Evolutionary conservation across 2,329 filamentous ascomycete species (phyloP), one percentile per base, ranked within the genome.

Genomic region (Calonectria montana): DNA sequence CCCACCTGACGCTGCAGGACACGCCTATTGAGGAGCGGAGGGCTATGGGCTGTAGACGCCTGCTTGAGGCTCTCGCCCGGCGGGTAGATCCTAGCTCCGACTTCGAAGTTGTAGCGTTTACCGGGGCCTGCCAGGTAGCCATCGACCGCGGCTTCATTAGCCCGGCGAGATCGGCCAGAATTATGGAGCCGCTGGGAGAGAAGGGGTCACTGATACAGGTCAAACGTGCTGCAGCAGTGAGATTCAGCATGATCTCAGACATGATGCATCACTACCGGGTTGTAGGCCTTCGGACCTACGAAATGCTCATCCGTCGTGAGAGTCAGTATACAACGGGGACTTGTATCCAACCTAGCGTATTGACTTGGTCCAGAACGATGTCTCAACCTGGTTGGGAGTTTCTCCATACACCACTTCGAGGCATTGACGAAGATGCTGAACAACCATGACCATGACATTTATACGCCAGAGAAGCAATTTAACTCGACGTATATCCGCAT

Each of bases 91-190:
- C 31, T 9, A 18, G n/a, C 29, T 39, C 29, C 53, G 53, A 59
- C 35, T 25, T 59, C 35, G 13, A 59, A 37, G 31, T 59, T 21
- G 29, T 59, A 59, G 35, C 53, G n/a, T 59, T 59, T 39, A 59
- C 53, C 21, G 53, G 53, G 53, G 53, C 53, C 18, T 35, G 31
- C 53, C 53, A 59, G 53, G 53, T 59, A 21, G 53, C 53, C 18
- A 59, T 59, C 31, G 53, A 59, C 23, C 53, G 53, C 53, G 53
- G 53, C 31, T 59, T 59, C 53, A 59, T 59, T 39, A 59, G 35
- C 53, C 53, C 53, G 18, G 53, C 53, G 31, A 59, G 5, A 59
- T 59, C 53, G 21, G 53, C 53, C 13, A 59, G 37, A 59, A 59
- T 59, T 23, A 59, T 59, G 53, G 53, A 35, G 53, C 35, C 53